Percentiles rank a stretch among this genome's conserved stretches.
Evolutionary conservation across 345 rosid species (phyloP).

Genomic region (Aquilaria malaccensis): DNA sequence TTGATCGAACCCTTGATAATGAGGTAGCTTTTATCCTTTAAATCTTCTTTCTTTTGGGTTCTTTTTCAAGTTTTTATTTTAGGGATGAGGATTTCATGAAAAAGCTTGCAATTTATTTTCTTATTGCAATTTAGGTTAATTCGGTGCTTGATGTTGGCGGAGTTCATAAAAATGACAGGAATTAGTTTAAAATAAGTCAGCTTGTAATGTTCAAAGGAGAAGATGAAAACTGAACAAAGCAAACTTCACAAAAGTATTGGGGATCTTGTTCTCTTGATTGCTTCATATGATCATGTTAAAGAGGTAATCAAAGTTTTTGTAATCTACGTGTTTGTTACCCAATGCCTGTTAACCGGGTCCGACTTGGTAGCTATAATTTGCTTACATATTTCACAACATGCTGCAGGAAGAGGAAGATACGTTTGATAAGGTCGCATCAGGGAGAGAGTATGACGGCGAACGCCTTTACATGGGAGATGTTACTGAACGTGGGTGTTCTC

Average conservation of each 20-base stretch:
- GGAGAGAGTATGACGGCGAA: conserved; percentile 41
- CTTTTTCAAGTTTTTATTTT: background rate
- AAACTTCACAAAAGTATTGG: background rate
- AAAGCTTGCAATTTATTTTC: background rate
- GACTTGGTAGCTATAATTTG: background rate
- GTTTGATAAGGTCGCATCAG: conserved; percentile 70
- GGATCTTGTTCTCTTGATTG: background rate
- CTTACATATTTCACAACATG: background rate
- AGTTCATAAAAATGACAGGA: background rate
- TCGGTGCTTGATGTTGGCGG: background rate
- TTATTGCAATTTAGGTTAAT: background rate
- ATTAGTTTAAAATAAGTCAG: background rate
- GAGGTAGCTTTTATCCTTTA: conserved; percentile 35
- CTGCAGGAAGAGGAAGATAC: conserved; percentile 85
- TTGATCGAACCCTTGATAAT: conserved; percentile 69
- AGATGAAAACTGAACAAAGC: background rate
- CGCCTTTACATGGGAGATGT: conserved; percentile 45
- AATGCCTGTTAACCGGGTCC: background rate
- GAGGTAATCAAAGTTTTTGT: conserved; percentile 2
- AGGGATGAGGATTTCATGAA: background rate
- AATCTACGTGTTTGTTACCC: background rate
- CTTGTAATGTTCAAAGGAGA: background rate
- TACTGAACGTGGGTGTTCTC: conserved; percentile 26
- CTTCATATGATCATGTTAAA: background rate
- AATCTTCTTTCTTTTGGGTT: background rate